Conservation (phyloP, 352 stramenopile genomes). For the Phytophthora palmivora region DNA sequence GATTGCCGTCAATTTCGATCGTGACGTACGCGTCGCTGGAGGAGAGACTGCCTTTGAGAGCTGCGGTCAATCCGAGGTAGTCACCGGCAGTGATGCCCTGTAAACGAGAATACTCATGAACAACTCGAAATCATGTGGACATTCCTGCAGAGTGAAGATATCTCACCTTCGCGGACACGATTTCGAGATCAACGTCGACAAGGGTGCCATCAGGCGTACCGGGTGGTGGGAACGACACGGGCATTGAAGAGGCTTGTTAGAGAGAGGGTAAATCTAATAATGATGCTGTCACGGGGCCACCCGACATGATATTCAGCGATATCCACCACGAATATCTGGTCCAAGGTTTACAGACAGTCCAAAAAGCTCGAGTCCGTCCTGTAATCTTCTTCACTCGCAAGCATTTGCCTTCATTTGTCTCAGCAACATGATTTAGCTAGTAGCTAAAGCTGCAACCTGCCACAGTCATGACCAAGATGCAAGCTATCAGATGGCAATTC, state of each 20-base stretch:
- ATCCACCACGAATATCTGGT: conserved; percentile 12
- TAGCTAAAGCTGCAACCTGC: too few species aligned
- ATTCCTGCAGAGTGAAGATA: too few species aligned
- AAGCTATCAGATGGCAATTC: too few species aligned
- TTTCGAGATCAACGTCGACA: conserved; percentile 40
- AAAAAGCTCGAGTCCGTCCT: conserved; percentile 3
- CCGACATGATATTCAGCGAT: neutral
- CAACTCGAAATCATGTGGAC: too few species aligned
- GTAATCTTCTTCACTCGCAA: conserved; percentile 6
- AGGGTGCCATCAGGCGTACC: conserved; percentile 8
- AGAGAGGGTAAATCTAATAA: conserved; percentile 8
- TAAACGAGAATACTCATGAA: neutral
- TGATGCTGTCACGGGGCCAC: neutral
- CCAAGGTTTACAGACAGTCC: conserved; percentile 23
- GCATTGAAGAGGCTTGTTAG: neutral
- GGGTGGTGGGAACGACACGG: conserved; percentile 8
- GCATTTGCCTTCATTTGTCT: conserved; percentile 9
- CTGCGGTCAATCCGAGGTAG: conserved; percentile 28
- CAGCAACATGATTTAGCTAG: conserved; percentile 9
- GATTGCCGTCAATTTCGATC: conserved; percentile 35
- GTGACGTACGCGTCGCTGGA: conserved; percentile 42
- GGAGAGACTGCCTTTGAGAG: conserved; percentile 24
- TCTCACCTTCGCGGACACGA: conserved; percentile 40
- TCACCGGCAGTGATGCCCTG: conserved; percentile 36
- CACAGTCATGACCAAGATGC: too few species aligned